Evolutionary conservation across 2,329 filamentous ascomycete genomes (phyloP).

Genomic region (Sphaerostilbella broomeana): DNA sequence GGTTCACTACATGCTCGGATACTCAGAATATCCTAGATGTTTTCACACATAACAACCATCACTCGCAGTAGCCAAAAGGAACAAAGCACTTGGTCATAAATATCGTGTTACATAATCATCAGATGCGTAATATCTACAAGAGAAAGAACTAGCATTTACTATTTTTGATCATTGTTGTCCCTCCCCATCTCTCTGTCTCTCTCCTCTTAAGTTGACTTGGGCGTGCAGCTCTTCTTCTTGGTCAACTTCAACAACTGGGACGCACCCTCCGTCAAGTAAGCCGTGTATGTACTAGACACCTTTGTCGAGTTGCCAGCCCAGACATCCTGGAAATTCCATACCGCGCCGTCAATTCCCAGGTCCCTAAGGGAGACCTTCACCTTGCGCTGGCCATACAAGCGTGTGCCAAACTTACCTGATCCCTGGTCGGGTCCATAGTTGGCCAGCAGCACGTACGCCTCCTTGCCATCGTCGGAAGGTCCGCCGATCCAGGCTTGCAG

Average conservation of each 20-base stretch:
- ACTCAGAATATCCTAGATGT: too few relatives aligned
- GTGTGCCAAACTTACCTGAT: constrained; percentile 3
- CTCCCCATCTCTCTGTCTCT: too few relatives aligned
- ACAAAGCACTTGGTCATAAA: too few relatives aligned
- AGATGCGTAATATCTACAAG: too few relatives aligned
- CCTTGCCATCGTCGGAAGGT: constrained; percentile 6
- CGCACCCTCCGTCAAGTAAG: constrained; percentile 9
- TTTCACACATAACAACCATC: too few relatives aligned
- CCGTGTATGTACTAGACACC: constrained; percentile 7
- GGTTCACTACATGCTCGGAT: too few relatives aligned
- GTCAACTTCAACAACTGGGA: constrained; percentile 10
- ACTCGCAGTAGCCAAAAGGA: too few relatives aligned
- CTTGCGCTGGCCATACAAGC: constrained; percentile 5
- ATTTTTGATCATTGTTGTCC: too few relatives aligned
- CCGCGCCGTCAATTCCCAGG: constrained; percentile 3
- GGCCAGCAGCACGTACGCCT: constrained; percentile 12
- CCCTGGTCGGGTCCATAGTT: constrained; percentile 13
- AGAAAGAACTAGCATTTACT: too few relatives aligned
- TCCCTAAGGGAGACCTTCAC: constrained; percentile 8
- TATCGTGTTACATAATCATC: too few relatives aligned
- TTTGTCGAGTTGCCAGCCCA: constrained; percentile 10
- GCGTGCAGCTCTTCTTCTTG: too few relatives aligned
- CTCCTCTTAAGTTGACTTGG: too few relatives aligned
- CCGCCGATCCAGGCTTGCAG: constrained; percentile 12
- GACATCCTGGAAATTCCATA: constrained; percentile 9